Evolutionary conservation across 495 filamentous ascomycete genomes (phyloP), one percentile per base, ranked within the genome.

Genomic region (Hypoxylon fragiforme): DNA sequence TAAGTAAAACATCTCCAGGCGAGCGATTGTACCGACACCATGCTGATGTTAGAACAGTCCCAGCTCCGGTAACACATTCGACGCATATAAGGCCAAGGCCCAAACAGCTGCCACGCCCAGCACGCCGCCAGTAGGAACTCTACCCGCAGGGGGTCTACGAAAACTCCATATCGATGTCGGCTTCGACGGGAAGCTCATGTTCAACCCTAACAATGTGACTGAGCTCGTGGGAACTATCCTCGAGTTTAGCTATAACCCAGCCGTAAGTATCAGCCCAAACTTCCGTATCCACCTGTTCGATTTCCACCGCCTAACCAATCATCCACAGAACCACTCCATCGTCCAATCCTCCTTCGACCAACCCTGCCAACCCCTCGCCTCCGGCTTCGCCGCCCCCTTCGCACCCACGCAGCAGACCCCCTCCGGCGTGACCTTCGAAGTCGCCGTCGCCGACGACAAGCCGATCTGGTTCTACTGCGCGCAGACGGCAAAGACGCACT

Each of bases 381-480:
- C 49, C 2, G 76, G 72, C 8, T 73, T 77, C 57, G 57, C 66
- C 47, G 70, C 63, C 9, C 75, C 75, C 11, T 79, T 78, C 59
- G 62, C 71, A 18, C 71, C 76, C n/a, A 75, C 73, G 22, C 42
- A 37, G 19, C 48, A 59, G 18, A 57, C 66, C 1, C 56, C 61
- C 0, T 70, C 70, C 0, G 73, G 68, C 0, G 65, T 62, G n/a
- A 54, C 68, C 5, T 80, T 78, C 49, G 69, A 75, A 21, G 64
- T 81, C 24, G 70, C 49, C 3, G 61, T 84, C 26, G 62, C 63
- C 13, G 73, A 82, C 44, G 66, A 62, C 12, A 73, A 73, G 36
- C 81, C 82, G 0, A 68, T 79, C 38, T 85, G 81, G 81, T 82
- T 81, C 62, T 84, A 83, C 72, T 84, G 81, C 54, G 75, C 72